Conservation (phyloP, 1,284 basidiomycete genomes). For the Mycena sp. region DNA sequence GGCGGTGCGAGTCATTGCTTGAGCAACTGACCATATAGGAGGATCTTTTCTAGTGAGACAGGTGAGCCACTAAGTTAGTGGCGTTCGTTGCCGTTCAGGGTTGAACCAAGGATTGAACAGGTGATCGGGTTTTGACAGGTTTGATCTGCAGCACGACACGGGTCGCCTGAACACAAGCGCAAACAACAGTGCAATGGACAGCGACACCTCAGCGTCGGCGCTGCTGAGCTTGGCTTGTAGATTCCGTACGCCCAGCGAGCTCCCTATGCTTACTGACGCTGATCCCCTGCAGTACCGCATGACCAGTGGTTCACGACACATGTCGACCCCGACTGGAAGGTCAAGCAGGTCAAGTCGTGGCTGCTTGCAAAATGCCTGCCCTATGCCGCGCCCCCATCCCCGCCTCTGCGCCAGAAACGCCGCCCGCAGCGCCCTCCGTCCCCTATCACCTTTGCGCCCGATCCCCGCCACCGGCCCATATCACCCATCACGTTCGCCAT, state of each 20-base stretch:
- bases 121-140: too few relatives aligned
- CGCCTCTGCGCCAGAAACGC: constrained; percentile 30
- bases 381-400: constrained; percentile 36
- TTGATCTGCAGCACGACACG: too few relatives aligned
- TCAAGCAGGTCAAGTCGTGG: constrained; percentile 68
- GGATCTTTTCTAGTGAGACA: too few relatives aligned
- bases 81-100: too few relatives aligned
- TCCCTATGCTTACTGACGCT: background rate
- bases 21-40: too few relatives aligned
- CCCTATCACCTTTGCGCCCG: constrained; percentile 56
- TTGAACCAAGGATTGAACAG: too few relatives aligned
- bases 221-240: constrained; percentile 50
- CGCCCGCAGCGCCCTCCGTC: constrained; percentile 48
- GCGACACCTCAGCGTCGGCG: constrained; percentile 23
- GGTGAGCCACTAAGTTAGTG: too few relatives aligned
- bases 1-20: too few relatives aligned
- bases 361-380: constrained; percentile 64
- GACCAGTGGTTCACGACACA: constrained; percentile 80
- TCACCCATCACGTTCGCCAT: constrained; percentile 71
- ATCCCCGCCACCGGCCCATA: constrained; percentile 52
- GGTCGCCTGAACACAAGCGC: too few relatives aligned
- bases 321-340: constrained; percentile 63
- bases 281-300: constrained; percentile 58
- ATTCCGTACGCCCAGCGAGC: constrained; percentile 53
- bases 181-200: too few relatives aligned